Conservation (phyloP, 2,329 filamentous ascomycete genomes). For the Microcyclospora tardicrescens region DNA sequence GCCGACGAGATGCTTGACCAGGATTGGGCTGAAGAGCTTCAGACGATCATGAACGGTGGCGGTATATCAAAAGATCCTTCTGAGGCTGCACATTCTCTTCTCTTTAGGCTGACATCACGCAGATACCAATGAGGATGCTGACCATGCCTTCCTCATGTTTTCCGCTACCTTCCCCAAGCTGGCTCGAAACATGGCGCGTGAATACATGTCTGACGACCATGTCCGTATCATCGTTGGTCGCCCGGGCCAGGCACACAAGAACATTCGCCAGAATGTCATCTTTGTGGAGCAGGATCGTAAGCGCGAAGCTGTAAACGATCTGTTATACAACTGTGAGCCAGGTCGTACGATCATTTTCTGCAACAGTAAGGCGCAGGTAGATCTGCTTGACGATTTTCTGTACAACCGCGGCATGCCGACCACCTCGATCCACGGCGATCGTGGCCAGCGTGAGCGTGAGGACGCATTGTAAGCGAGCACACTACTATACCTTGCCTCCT, state of each 20-base stretch:
- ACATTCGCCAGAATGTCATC: slow-evolving; percentile 67
- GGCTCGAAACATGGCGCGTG: slow-evolving; percentile 61
- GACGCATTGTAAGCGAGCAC: slow-evolving; percentile 57
- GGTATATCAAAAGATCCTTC: slow-evolving; percentile 43
- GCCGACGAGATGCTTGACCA: slow-evolving; percentile 76
- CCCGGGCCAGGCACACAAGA: slow-evolving; percentile 60
- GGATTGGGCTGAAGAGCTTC: slow-evolving; percentile 68
- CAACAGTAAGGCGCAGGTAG: slow-evolving; percentile 65
- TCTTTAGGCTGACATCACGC: slow-evolving; percentile 7
- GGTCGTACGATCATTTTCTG: slow-evolving; percentile 81
- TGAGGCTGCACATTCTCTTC: neutral
- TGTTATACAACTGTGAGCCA: slow-evolving; percentile 57
- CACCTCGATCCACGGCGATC: slow-evolving; percentile 77
- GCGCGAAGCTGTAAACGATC: slow-evolving; percentile 55
- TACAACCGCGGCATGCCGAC: slow-evolving; percentile 67
- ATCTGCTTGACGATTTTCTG: slow-evolving; percentile 76
- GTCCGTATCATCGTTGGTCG: slow-evolving; percentile 78
- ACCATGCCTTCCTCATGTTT: slow-evolving; percentile 67
- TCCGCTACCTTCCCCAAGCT: slow-evolving; percentile 84
- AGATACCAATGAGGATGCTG: slow-evolving; percentile 63
- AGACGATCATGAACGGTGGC: slow-evolving; percentile 63
- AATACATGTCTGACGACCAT: slow-evolving; percentile 61
- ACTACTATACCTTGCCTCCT: neutral
- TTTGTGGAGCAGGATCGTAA: slow-evolving; percentile 55
- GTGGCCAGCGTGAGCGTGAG: slow-evolving; percentile 83